A percentile compares a stretch with the other conserved stretches of the same genome.
phyloP scores from a whole-genome alignment of 306 rosid species.

The Cicer bijugum region DNA sequence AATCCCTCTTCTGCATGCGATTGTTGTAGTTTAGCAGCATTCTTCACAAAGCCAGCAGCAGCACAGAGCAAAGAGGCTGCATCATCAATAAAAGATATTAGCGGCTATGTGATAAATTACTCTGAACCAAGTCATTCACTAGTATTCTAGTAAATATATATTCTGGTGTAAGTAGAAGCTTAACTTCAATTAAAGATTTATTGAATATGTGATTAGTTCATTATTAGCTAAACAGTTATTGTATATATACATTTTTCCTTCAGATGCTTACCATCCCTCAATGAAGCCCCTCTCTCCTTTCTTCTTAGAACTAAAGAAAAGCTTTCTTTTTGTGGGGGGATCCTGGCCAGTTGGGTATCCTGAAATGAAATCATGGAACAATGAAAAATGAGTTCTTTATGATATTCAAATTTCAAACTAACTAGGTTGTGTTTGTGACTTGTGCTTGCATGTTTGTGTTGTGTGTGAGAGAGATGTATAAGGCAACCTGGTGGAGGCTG shows the following conservation, averaged over 20 bases:
- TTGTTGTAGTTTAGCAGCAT: constrained; percentile 54
- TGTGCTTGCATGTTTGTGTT: constrained; percentile 14
- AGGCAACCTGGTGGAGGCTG: constrained; percentile 67
- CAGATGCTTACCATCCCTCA: constrained; percentile 75
- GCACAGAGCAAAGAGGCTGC: constrained; percentile 85
- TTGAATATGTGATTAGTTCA: background rate
- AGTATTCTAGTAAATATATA: background rate
- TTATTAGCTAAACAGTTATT: background rate
- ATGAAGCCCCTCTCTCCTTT: constrained; percentile 81
- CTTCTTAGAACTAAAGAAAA: constrained; percentile 48
- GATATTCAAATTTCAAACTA: constrained; percentile 11
- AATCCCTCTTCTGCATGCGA: constrained; percentile 1
- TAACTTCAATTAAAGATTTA: constrained; percentile 18
- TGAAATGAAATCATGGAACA: constrained; percentile 51
- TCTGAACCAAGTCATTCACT: constrained; percentile 2
- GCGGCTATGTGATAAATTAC: constrained; percentile 12
- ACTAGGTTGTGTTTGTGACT: background rate
- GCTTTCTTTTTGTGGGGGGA: constrained; percentile 55
- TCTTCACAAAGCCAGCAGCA: constrained; percentile 87
- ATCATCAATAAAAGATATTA: constrained; percentile 45
- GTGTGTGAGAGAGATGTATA: constrained; percentile 4
- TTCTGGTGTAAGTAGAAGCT: constrained; percentile 13
- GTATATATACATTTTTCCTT: background rate
- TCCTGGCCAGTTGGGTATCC: constrained; percentile 69
- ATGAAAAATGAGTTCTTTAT: constrained; percentile 15